A percentile compares a stretch with the other conserved stretches of the same genome.
These are phyloP conservation scores for Coemansia sp. DNA, from an alignment of 192 early-diverging fungal genomes.

Conservation along the genomic window DNA sequence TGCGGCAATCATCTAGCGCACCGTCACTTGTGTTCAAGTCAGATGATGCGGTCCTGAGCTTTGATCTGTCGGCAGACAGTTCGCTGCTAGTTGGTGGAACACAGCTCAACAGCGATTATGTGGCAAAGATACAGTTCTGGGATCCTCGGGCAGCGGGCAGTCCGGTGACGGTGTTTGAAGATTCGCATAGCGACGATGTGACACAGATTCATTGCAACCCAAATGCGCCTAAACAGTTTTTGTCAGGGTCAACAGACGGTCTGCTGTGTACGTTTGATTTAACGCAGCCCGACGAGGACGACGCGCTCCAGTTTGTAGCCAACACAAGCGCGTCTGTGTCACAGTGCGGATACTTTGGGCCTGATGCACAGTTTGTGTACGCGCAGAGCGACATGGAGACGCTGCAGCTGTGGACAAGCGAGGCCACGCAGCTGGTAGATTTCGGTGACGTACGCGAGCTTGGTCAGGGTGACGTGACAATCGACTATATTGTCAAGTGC, in stretches of 20 bases:
- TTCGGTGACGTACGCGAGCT: slow-evolving; percentile 82
- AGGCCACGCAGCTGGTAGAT: slow-evolving; percentile 55
- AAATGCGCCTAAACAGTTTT: slow-evolving; percentile 51
- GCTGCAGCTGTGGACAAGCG: slow-evolving; percentile 70
- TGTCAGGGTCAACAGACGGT: slow-evolving; percentile 74
- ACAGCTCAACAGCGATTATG: slow-evolving; percentile 26
- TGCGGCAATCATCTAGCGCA: slow-evolving; percentile 49
- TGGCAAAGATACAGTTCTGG: slow-evolving; percentile 50
- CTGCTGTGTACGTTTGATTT: slow-evolving; percentile 75
- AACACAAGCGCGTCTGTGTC: slow-evolving; percentile 82
- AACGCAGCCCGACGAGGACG: slow-evolving; percentile 79
- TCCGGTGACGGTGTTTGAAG: slow-evolving; percentile 35
- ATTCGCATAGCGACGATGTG: slow-evolving; percentile 77
- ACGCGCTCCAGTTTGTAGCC: slow-evolving; percentile 77
- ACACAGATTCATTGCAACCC: slow-evolving; percentile 74
- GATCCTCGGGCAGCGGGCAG: slow-evolving; percentile 21
- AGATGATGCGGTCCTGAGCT: slow-evolving; percentile 57
- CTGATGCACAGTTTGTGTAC: slow-evolving; percentile 84
- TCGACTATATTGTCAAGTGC: slow-evolving; percentile 86
- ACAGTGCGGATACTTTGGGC: slow-evolving; percentile 90
- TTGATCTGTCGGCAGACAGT: slow-evolving; percentile 41
- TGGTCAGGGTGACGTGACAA: slow-evolving; percentile 42
- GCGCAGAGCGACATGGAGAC: slow-evolving; percentile 90
- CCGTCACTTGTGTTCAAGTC: slow-evolving; percentile 34
- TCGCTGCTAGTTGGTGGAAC: slow-evolving; percentile 35